phyloP scores from a whole-genome alignment of 2,329 filamentous ascomycete genomes.

The Stachybotrys elegans region DNA sequence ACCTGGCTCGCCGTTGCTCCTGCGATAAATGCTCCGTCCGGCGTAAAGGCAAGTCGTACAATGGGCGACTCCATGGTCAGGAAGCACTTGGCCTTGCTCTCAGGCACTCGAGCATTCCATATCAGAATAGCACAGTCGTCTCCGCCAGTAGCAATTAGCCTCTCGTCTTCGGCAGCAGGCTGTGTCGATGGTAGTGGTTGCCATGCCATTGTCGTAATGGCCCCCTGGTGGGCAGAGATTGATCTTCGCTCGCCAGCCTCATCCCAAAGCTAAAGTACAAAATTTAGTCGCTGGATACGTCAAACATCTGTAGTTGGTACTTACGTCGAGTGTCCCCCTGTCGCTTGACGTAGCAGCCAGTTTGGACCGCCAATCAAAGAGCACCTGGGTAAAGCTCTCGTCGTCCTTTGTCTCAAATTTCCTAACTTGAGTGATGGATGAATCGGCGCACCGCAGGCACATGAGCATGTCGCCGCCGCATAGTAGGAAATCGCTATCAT shows the following conservation, averaged over 20 bases:
- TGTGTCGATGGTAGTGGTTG: slow-evolving; percentile 44
- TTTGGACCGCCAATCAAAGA: slow-evolving; percentile 49
- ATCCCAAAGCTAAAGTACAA: slow-evolving; percentile 46
- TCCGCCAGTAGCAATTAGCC: slow-evolving; percentile 56
- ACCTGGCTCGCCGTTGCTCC: slow-evolving; percentile 55
- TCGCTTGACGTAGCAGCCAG: slow-evolving; percentile 56
- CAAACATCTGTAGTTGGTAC: slow-evolving; percentile 17
- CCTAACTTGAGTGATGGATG: slow-evolving; percentile 38
- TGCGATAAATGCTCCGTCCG: slow-evolving; percentile 58
- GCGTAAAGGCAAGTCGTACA: slow-evolving; percentile 56
- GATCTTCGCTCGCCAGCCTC: slow-evolving; percentile 46
- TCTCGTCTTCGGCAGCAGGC: slow-evolving; percentile 38
- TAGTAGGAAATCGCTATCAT: slow-evolving; percentile 52
- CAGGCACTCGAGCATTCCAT: slow-evolving; percentile 53
- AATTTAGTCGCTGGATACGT: no score
- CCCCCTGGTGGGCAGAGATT: slow-evolving; percentile 54
- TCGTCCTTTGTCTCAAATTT: slow-evolving; percentile 50
- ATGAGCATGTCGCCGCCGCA: slow-evolving; percentile 52
- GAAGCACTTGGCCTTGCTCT: slow-evolving; percentile 52
- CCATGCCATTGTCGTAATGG: slow-evolving; percentile 56
- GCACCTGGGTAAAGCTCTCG: slow-evolving; percentile 49
- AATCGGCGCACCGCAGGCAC: slow-evolving; percentile 41
- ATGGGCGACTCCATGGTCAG: slow-evolving; percentile 57
- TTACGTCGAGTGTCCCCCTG: slow-evolving; percentile 55
- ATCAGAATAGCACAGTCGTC: slow-evolving; percentile 59